These are phyloP conservation scores for Botryococcus braunii DNA, from an alignment of 163 green algal genomes.

Conservation along the genomic window DNA sequence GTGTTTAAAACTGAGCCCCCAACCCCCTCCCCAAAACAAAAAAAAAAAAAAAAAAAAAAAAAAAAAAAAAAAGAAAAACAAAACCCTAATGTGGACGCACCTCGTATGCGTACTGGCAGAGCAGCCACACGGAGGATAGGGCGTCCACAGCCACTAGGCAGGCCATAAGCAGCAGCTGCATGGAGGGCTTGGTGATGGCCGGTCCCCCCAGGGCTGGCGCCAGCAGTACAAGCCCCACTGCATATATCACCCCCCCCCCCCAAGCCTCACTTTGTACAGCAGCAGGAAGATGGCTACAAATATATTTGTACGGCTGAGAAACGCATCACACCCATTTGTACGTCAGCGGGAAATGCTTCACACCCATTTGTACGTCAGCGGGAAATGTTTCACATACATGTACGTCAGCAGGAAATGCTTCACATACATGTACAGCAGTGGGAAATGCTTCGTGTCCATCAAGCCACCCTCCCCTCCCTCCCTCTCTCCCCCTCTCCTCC, in stretches of 20 bases:
- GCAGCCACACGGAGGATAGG: conserved; percentile 31
- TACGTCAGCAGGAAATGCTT: neutral
- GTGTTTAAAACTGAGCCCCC: too few species aligned
- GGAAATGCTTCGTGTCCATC: too few species aligned
- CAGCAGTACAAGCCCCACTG: conserved; percentile 20
- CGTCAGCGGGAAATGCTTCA: neutral
- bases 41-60: neutral
- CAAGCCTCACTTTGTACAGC: neutral
- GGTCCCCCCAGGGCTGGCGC: conserved; percentile 20
- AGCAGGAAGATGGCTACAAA: neutral
- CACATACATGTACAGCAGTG: neutral
- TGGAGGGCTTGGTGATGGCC: neutral
- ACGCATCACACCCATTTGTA: neutral
- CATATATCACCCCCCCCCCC: neutral
- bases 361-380: neutral
- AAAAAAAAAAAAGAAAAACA: neutral
- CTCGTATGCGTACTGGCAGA: conserved; percentile 36
- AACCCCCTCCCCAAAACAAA: too few species aligned
- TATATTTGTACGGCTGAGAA: neutral
- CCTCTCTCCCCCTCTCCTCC: too few species aligned
- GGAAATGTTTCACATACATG: neutral
- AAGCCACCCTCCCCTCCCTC: too few species aligned
- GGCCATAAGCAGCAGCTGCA: conserved; percentile 8
- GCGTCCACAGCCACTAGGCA: conserved; percentile 11
- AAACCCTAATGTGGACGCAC: neutral